Evolutionary conservation across 2,329 filamentous ascomycete genomes (phyloP).

Genomic region (Purpureocillium lavendulum): DNA sequence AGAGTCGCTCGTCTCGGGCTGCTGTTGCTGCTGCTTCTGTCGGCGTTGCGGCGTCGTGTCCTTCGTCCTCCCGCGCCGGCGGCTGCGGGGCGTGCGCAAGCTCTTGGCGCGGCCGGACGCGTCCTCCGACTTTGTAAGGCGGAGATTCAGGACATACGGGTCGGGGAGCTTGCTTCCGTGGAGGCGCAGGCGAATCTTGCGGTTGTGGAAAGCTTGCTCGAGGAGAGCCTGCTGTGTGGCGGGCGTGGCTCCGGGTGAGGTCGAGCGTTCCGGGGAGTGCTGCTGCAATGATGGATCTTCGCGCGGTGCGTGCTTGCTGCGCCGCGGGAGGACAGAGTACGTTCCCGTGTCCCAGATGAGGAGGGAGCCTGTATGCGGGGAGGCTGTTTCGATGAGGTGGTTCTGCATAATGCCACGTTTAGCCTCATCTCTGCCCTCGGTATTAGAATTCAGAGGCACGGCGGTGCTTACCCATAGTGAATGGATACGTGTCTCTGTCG

Average conservation of each 20-base stretch:
- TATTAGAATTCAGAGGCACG: too few species aligned
- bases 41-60: neutral
- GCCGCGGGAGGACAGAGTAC: slow-evolving; percentile 43
- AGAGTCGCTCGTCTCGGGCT: slow-evolving; percentile 15
- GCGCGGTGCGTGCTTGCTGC: slow-evolving; percentile 21
- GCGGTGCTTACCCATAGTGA: slow-evolving; percentile 45
- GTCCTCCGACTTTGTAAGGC: slow-evolving; percentile 39
- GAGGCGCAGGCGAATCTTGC: slow-evolving; percentile 49
- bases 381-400: slow-evolving; percentile 52
- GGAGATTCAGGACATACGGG: slow-evolving; percentile 45
- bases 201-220: slow-evolving; percentile 38
- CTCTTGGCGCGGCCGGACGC: slow-evolving; percentile 19
- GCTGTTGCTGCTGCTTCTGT: neutral
- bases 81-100: neutral
- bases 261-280: too few species aligned
- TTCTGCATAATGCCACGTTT: slow-evolving; percentile 30
- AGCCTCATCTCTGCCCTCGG: too few species aligned
- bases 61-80: neutral
- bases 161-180: slow-evolving; percentile 44
- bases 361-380: slow-evolving; percentile 44
- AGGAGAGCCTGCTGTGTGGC: slow-evolving; percentile 38
- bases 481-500: slow-evolving; percentile 54
- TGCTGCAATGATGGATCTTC: slow-evolving; percentile 21
- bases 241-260: slow-evolving; percentile 10
- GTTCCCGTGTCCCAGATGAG: slow-evolving; percentile 56